Conservation (phyloP, 2,329 filamentous ascomycete species). For the Hymenoscyphus repandus region DNA sequence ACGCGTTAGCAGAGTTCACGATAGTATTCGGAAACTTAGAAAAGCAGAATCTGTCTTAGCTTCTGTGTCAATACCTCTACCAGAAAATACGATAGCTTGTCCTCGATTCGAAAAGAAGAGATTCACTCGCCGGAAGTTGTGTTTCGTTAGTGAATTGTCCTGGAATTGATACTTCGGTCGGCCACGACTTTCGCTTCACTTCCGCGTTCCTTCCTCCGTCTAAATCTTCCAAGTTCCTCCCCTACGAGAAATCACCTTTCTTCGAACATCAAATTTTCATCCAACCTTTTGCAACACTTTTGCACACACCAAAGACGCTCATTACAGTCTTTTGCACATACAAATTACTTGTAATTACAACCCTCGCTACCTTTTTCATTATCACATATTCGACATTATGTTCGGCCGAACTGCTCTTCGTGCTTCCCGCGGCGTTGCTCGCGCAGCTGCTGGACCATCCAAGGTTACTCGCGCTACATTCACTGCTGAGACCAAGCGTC, state of each 20-base stretch:
- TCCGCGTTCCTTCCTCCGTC: background rate
- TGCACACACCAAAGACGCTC: background rate
- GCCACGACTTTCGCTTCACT: background rate
- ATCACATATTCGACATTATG: conserved; percentile 15
- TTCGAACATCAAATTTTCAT: background rate
- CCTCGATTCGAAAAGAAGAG: too few relatives aligned
- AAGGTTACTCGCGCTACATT: conserved; percentile 23
- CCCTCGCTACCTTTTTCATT: background rate
- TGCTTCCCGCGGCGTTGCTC: background rate
- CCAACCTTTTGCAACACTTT: background rate
- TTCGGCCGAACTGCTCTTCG: conserved; percentile 21
- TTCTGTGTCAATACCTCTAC: background rate
- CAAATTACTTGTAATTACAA: background rate
- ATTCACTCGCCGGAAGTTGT: background rate
- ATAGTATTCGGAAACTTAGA: too few relatives aligned
- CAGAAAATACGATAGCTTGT: too few relatives aligned
- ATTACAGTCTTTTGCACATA: background rate
- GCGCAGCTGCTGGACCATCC: conserved; percentile 2
- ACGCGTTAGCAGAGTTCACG: conserved; percentile 1
- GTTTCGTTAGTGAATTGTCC: background rate
- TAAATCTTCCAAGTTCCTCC: background rate
- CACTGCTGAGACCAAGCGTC: conserved; percentile 15
- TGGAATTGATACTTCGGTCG: background rate
- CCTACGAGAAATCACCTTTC: background rate
- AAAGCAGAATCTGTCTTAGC: too few relatives aligned